Evolutionary conservation across 305 asterid genomes (phyloP), one percentile per base, ranked within the genome.

Genomic region (Plantago coronopus): DNA sequence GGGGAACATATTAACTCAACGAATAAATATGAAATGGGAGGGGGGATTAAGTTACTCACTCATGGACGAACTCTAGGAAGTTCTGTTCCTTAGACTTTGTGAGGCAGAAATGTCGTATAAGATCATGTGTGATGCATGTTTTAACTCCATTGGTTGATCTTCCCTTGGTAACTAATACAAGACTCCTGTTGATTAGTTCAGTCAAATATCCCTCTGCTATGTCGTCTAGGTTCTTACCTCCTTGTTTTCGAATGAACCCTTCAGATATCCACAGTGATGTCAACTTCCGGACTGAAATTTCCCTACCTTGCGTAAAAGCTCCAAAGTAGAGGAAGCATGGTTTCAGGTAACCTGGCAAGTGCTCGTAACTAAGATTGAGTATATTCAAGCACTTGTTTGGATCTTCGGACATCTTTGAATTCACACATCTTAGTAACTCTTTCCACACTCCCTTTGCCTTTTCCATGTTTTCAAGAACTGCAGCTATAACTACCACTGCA

Each of bases 261-360:
- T 69, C 64, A 0, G 62, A 60, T n/a, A 17, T 62, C 79, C 75
- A 74, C 15, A 69, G 22, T 22, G 43, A 38, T 5, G 9, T 29
- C n/a, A n/a, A n/a, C n/a, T n/a, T n/a, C n/a, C n/a, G n/a, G n/a
- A n/a, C n/a, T n/a, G n/a, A n/a, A 48, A 75, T 17, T 59, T 62
- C 54, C 1, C 43, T 10, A 2, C 18, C 53, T 0, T 43, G 21
- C 27, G 74, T 44, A 53, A 54, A 66, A 65, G 9, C 12, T 9
- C 17, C 78, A 78, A 64, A 77, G 50, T n/a, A 75, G n/a, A 75
- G 81, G 50, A 79, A 74, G 65, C 78, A 75, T 1, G 63, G 44
- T 47, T 70, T 71, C 57, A 74, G 60, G 38, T 53, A 51, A 14
- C 25, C 17, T 1, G 77, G 72, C 11, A 79, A 66, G 61, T 74